Conservation (phyloP, 192 early-diverging fungal genomes). For the Globomyces pollinis-pini region DNA sequence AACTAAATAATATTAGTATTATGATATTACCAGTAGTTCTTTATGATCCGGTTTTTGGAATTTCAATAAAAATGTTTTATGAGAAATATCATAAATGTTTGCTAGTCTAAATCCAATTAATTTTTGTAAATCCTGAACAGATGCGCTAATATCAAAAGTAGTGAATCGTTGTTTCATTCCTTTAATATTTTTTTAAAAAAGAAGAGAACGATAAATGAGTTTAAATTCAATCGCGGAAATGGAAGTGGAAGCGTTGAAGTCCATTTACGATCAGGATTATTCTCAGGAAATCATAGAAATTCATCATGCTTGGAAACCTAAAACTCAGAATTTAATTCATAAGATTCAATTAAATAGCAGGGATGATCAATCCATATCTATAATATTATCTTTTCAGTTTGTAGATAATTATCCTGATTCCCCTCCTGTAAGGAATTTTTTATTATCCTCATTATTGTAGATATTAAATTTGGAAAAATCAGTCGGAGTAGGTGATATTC, state of each 20-base stretch:
- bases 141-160: constrained; percentile 78
- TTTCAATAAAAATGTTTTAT: constrained; percentile 84
- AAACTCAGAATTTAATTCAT: background rate
- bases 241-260: constrained; percentile 8
- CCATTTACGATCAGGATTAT: constrained; percentile 5
- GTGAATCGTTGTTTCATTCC: constrained; percentile 70
- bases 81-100: constrained; percentile 91
- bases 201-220: too few species aligned
- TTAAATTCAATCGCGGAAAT: constrained; percentile 4
- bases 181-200: background rate
- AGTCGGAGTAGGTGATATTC: background rate
- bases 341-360: background rate
- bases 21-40: constrained; percentile 79
- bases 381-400: background rate
- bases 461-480: background rate
- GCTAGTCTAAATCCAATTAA: constrained; percentile 81
- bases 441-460: too few species aligned
- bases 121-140: constrained; percentile 63
- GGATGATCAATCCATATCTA: constrained; percentile 2
- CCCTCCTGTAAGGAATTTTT: background rate
- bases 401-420: background rate
- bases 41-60: constrained; percentile 87
- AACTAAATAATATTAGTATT: too few species aligned
- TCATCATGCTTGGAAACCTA: constrained; percentile 3
- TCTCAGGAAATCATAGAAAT: background rate